Percentiles rank a stretch among this genome's conserved stretches.
These are phyloP conservation scores for Sparassis latifolia DNA, from an alignment of 1,284 basidiomycete genomes.

Conservation along the genomic window DNA sequence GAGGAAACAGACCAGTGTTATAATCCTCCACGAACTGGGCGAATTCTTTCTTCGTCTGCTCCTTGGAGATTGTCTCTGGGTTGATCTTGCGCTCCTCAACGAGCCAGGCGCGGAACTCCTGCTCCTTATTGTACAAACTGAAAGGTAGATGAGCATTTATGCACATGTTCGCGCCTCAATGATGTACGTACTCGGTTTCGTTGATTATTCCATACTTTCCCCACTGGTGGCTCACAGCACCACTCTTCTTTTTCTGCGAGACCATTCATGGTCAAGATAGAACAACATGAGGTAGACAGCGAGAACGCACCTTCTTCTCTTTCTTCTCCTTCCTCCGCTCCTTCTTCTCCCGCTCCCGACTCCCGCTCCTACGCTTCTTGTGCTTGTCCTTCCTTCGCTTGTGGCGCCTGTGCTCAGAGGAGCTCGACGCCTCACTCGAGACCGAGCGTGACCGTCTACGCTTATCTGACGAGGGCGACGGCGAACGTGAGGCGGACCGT, in stretches of 20 bases:
- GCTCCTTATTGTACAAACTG: conserved; percentile 73
- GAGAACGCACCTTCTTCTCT: conserved; percentile 48
- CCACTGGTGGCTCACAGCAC: conserved; percentile 63
- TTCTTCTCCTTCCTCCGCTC: conserved; percentile 62
- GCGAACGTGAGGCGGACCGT: conserved; percentile 22
- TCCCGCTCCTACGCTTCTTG: conserved; percentile 39
- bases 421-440: conserved; percentile 30
- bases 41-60: conserved; percentile 82
- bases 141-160: neutral
- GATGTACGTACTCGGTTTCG: conserved; percentile 66
- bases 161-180: neutral
- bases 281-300: neutral
- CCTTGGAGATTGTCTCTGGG: conserved; percentile 78
- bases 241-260: conserved; percentile 48
- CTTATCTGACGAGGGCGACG: conserved; percentile 20
- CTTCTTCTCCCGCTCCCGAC: conserved; percentile 48
- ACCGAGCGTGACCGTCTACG: conserved; percentile 34
- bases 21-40: conserved; percentile 76
- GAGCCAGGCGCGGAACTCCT: conserved; percentile 86
- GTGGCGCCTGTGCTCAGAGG: conserved; percentile 34
- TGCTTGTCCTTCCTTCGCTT: conserved; percentile 38
- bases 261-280: conserved; percentile 1
- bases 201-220: conserved; percentile 84
- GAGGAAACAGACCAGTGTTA: conserved; percentile 63
- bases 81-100: conserved; percentile 86